A percentile compares a stretch with the other conserved stretches of the same genome.
phyloP scores from a whole-genome alignment of 2,329 filamentous ascomycete species.

The Aspergillus nomiae region DNA sequence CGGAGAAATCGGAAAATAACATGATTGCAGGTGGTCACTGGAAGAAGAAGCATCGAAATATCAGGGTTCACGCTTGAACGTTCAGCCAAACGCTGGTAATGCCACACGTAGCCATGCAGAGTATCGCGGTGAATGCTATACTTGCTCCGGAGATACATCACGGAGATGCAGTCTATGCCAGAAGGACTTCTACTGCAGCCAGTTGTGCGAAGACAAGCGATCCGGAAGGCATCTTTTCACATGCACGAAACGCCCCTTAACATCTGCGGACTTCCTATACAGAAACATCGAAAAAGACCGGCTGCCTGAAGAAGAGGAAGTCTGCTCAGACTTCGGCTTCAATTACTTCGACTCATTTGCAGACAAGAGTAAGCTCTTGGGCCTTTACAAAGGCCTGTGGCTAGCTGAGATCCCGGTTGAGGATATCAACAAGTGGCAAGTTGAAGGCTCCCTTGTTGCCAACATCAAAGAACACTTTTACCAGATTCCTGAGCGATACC shows the following conservation, averaged over 20 bases:
- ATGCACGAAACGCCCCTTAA: neutral
- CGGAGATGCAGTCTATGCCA: neutral
- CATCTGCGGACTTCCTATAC: neutral
- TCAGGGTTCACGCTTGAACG: neutral
- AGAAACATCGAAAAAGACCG: neutral
- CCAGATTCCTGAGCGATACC: neutral
- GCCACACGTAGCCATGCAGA: neutral
- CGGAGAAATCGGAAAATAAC: neutral
- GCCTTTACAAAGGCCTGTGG: neutral
- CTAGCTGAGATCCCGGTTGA: neutral
- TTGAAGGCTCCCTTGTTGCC: neutral
- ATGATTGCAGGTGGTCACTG: neutral
- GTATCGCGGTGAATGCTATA: neutral
- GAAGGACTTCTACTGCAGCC: neutral
- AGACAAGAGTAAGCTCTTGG: neutral
- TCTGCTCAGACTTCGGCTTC: neutral
- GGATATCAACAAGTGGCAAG: neutral
- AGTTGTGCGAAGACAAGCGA: neutral
- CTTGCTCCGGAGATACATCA: neutral
- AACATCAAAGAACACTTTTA: neutral
- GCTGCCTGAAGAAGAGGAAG: neutral
- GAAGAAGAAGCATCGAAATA: neutral
- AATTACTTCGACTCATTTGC: neutral
- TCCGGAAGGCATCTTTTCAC: neutral
- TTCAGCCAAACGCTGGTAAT: neutral